These are phyloP conservation scores for Fonsecaea multimorphosa DNA, from an alignment of 2,329 filamentous ascomycete species.

Conservation along the genomic window DNA sequence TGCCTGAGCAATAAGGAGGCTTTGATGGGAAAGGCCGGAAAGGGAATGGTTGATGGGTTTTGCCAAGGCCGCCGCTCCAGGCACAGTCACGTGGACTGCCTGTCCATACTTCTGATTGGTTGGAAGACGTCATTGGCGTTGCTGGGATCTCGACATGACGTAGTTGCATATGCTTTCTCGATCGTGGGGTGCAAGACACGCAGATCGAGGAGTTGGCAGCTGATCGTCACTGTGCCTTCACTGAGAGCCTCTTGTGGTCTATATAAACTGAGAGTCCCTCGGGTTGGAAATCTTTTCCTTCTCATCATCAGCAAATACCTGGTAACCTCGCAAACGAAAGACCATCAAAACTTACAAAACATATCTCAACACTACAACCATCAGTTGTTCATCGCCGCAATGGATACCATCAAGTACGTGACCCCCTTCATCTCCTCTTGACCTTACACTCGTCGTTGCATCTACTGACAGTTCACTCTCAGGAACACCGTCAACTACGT, in stretches of 20 bases:
- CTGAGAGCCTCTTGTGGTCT: not conserved
- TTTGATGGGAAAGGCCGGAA: not conserved
- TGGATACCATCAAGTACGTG: constrained; percentile 40
- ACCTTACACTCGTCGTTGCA: not conserved
- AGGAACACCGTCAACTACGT: constrained; percentile 73
- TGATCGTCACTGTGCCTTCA: not conserved
- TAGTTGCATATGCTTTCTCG: not conserved
- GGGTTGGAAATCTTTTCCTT: not conserved
- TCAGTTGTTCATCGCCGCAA: constrained; percentile 25
- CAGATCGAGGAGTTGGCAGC: not conserved
- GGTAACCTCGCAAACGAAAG: not conserved
- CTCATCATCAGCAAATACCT: not conserved
- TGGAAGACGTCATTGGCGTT: not conserved
- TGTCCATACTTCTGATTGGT: not conserved
- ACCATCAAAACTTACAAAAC: not conserved
- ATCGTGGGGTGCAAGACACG: not conserved
- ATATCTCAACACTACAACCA: constrained; percentile 9
- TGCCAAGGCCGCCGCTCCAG: not conserved
- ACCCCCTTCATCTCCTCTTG: not conserved
- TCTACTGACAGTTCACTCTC: constrained; percentile 1
- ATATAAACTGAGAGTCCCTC: not conserved
- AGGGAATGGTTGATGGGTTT: not conserved
- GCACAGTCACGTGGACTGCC: not conserved
- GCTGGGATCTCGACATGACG: not conserved
- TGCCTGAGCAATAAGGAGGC: not conserved